Percentiles rank a stretch among this genome's conserved stretches.
Evolutionary conservation across 495 filamentous ascomycete genomes (phyloP).

Genomic region (Penicillium alfredii): DNA sequence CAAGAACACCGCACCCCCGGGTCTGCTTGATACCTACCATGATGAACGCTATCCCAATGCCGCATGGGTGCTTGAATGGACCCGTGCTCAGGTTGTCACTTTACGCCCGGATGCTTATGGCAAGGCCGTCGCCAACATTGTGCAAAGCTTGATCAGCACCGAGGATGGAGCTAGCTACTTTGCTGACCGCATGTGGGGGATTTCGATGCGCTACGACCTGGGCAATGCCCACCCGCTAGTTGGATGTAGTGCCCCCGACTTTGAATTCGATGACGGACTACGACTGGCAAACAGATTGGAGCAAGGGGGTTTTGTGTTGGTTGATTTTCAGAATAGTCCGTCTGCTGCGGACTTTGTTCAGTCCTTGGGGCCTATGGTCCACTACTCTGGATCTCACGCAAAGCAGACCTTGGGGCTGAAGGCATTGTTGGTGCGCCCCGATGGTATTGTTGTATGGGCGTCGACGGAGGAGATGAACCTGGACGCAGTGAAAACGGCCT

Average conservation of each 20-base stretch:
- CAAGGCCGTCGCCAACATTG: constrained; percentile 12
- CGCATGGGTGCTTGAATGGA: constrained; percentile 25
- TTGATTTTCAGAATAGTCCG: constrained; percentile 15
- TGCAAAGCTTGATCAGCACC: constrained; percentile 21
- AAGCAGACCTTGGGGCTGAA: constrained; percentile 18
- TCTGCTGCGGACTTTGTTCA: constrained; percentile 6
- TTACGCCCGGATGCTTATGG: constrained; percentile 16
- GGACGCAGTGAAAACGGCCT: constrained; percentile 9
- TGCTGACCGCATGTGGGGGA: constrained; percentile 25
- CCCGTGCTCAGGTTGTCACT: constrained; percentile 17
- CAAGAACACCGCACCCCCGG: constrained; percentile 20
- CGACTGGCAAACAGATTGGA: constrained; percentile 19
- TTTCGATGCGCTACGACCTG: constrained; percentile 23
- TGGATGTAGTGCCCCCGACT: constrained; percentile 24
- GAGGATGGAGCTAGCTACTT: constrained; percentile 25
- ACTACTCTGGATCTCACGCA: constrained; percentile 16
- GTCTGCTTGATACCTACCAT: constrained; percentile 29
- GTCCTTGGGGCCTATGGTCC: constrained; percentile 11
- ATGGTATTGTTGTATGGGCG: constrained; percentile 31
- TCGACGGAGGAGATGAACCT: constrained; percentile 8
- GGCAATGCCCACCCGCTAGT: constrained; percentile 20
- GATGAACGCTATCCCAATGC: constrained; percentile 26
- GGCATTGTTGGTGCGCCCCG: constrained; percentile 26
- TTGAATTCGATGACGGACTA: constrained; percentile 20
- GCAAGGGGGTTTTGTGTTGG: constrained; percentile 13